Evolutionary conservation across 495 filamentous ascomycete genomes (phyloP).

Genomic region (Aspergillus avenaceus): DNA sequence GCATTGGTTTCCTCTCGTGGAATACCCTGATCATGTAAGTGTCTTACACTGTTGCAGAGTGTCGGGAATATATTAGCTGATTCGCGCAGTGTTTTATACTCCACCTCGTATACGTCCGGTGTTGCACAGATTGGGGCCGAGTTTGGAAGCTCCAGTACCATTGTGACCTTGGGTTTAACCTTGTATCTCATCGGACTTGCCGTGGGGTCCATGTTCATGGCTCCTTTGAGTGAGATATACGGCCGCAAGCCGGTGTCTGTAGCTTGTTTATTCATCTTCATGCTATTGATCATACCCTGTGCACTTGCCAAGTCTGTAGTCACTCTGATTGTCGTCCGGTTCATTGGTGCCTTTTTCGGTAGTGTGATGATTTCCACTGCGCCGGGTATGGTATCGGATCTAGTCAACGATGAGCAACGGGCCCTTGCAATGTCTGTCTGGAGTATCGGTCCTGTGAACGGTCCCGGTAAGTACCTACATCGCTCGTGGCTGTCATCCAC

Average conservation of each 20-base stretch:
- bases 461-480: slow-evolving; percentile 50
- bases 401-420: slow-evolving; percentile 67
- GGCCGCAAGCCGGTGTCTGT: slow-evolving; percentile 70
- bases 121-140: slow-evolving; percentile 35
- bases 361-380: slow-evolving; percentile 76
- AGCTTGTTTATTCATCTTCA: slow-evolving; percentile 55
- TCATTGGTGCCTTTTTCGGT: slow-evolving; percentile 73
- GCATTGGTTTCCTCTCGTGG: slow-evolving; percentile 62
- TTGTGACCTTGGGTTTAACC: slow-evolving; percentile 72
- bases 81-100: slow-evolving; percentile 64
- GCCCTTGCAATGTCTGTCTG: slow-evolving; percentile 73
- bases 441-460: slow-evolving; percentile 75
- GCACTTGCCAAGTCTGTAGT: slow-evolving; percentile 60
- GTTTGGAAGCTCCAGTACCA: slow-evolving; percentile 54
- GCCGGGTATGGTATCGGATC: slow-evolving; percentile 79
- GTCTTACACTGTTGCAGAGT: background rate
- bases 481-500: background rate
- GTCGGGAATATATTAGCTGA: background rate
- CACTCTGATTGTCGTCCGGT: slow-evolving; percentile 63
- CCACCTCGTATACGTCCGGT: slow-evolving; percentile 51
- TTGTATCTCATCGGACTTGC: slow-evolving; percentile 66
- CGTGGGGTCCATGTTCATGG: slow-evolving; percentile 64
- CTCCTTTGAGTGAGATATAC: slow-evolving; percentile 72
- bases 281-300: slow-evolving; percentile 65
- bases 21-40: slow-evolving; percentile 64